A percentile compares a stretch with the other conserved stretches of the same genome.
Conservation (phyloP, 306 rosid genomes). For the Macrotyloma uniflorum region DNA sequence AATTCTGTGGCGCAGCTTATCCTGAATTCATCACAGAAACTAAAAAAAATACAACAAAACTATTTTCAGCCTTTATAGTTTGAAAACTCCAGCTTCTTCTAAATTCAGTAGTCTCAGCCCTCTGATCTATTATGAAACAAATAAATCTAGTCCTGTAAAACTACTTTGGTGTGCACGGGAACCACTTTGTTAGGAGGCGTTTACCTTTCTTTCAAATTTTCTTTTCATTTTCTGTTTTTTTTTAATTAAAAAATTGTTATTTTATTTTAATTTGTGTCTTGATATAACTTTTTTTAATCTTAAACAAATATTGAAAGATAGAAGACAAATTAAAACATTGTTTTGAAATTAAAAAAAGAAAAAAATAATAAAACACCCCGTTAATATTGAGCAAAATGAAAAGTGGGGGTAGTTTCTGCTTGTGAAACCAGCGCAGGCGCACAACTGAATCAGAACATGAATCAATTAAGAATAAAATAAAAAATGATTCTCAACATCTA, state of each 20-base stretch:
- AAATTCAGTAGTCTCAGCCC: background rate
- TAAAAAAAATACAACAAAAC: background rate
- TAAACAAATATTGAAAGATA: too few species aligned
- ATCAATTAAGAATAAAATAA: background rate
- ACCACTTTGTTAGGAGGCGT: background rate
- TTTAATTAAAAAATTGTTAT: too few species aligned
- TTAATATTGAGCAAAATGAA: background rate
- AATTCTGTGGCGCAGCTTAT: constrained; percentile 5
- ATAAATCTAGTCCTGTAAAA: background rate
- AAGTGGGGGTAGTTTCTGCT: background rate
- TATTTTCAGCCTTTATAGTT: background rate
- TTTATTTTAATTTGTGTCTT: too few species aligned
- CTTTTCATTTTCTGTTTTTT: too few species aligned
- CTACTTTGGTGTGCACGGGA: background rate
- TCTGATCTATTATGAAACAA: background rate
- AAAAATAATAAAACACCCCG: too few species aligned
- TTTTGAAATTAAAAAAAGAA: too few species aligned
- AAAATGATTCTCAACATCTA: background rate
- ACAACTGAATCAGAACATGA: constrained; percentile 24
- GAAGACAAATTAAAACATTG: too few species aligned
- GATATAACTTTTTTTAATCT: too few species aligned
- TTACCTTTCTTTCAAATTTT: too few species aligned
- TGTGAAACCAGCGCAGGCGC: background rate
- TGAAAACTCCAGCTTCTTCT: background rate
- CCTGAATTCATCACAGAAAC: constrained; percentile 9